Base-by-base conservation (phyloP, 345 rosid species). In the Euclidium syriacum region DNA sequence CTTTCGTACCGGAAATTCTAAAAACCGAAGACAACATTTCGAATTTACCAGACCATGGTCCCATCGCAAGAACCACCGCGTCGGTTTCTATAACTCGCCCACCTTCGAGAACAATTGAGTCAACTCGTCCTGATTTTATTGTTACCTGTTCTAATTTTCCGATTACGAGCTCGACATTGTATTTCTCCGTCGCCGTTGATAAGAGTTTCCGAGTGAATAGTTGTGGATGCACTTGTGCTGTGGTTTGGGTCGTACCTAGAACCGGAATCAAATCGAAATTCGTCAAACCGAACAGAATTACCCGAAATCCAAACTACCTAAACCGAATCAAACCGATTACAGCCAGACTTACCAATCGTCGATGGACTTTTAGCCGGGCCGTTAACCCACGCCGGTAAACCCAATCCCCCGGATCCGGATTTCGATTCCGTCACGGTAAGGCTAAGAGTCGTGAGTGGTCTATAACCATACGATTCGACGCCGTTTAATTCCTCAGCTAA, bases 181-280 rank as follows among this genome's bases (percentile, higher is more conserved):
- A 81, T 7, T 68, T 77, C 70, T 81, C 81, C 36, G 68, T 77
- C 22, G 99, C 96, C 42, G 81, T 73, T 17, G 70, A 48, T 56
- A 85, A 20, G 9, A 87, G 30, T 6, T 85, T 75, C 53, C 70
- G 52, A 0, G 99, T 84, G 33, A 94, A 94, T 10, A 92, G 62
- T 77, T 78, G 87, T 0, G 97, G 97, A 62, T 92, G 97, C 10
- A 89, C 84, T 64, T 87, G 95, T 6, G 90, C 97, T 8, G 91
- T 94, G 2, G 91, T 90, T 42, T 67, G 72, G 16, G 78, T 70
- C 51, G 95, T 67, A 65, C n/a, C n/a, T n/a, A n/a, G n/a, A n/a
- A n/a, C n/a, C n/a, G n/a, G n/a, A n/a, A n/a, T n/a, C n/a, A n/a
- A n/a, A n/a, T n/a, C n/a, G n/a, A n/a, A n/a, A n/a, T n/a, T n/a